Base-by-base conservation (phyloP, 768 basidiomycete species). In the Boletus subcaerulescens region DNA sequence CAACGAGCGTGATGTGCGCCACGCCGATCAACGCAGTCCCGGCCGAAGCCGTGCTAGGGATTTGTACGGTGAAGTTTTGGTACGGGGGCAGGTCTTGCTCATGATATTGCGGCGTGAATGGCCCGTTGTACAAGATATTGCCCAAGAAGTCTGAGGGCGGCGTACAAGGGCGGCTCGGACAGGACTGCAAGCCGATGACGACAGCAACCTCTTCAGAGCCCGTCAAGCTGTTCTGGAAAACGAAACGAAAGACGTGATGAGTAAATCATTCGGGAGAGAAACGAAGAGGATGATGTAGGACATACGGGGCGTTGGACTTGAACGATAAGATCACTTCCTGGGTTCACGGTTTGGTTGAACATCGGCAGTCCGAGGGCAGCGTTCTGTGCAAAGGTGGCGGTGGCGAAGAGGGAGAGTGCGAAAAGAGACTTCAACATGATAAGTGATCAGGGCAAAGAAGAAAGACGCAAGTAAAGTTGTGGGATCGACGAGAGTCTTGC, bases 261-360 rank as follows among this genome's bases (percentile, higher is more conserved):
- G 49, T 42, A 43, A 38, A 38, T 7, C 7, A 8, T 38, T 8
- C 22, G 9, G 55, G 22, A 9, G 29, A 20, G 2, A 5, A 3
- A 22, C 13, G 7, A 5, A 2, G 24, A 35, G 5, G 17, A 4
- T 6, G 69, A 26, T 29, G 9, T 29, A 9, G 29, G 29, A 29
- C 78, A n/a, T 63, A 83, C 81, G 3, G 78, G 80, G 50, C 74
- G 72, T 52, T 78, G 77, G 8, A 84, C 62, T 57, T 80, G 76
- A 3, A 83, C 76, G 4, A 65, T 73, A 35, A 83, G 40, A 11
- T 61, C 60, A 9, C 57, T 61, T 6, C 82, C 81, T 29, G 75
- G 57, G 9, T 38, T 47, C 10, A 82, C 70, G 13, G 62, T 60
- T 6, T 67, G 58, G 5, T 61, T 42, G 20, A 5, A 8, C 1